Conservation (phyloP, 1,284 basidiomycete genomes). For the Microbotryum lychnidis-dioicae region DNA sequence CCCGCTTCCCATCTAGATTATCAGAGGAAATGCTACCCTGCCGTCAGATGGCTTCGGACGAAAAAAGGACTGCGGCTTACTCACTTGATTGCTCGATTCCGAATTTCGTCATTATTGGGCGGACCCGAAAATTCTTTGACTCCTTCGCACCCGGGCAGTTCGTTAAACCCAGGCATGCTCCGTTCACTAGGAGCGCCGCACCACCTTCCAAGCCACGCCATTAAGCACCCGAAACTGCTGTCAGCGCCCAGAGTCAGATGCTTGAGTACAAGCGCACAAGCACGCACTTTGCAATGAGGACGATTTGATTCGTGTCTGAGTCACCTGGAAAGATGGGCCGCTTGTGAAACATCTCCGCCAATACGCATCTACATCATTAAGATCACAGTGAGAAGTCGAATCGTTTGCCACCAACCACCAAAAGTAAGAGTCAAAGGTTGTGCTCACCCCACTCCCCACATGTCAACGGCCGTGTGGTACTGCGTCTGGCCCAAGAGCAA, state of each 20-base stretch:
- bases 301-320: conserved; percentile 81
- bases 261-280: neutral
- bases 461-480: conserved; percentile 89
- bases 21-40: neutral
- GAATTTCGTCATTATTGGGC: neutral
- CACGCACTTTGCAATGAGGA: conserved; percentile 85
- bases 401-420: conserved; percentile 15
- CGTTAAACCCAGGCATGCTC: conserved; percentile 18
- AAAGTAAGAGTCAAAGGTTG: neutral
- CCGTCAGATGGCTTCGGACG: too few relatives aligned
- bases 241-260: neutral
- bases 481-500: conserved; percentile 75
- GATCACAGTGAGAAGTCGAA: neutral
- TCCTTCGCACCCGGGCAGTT: conserved; percentile 69
- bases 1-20: conserved; percentile 1
- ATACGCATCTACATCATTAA: conserved; percentile 57
- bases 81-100: too few relatives aligned
- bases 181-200: conserved; percentile 20
- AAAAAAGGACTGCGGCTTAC: too few relatives aligned
- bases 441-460: conserved; percentile 92
- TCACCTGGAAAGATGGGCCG: conserved; percentile 80
- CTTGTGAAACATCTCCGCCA: conserved; percentile 90
- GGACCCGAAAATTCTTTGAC: conserved; percentile 33
- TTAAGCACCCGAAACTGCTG: neutral
- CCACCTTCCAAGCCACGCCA: neutral